Conservation (phyloP, 352 stramenopile species). For the Blastocystis hominis region DNA sequence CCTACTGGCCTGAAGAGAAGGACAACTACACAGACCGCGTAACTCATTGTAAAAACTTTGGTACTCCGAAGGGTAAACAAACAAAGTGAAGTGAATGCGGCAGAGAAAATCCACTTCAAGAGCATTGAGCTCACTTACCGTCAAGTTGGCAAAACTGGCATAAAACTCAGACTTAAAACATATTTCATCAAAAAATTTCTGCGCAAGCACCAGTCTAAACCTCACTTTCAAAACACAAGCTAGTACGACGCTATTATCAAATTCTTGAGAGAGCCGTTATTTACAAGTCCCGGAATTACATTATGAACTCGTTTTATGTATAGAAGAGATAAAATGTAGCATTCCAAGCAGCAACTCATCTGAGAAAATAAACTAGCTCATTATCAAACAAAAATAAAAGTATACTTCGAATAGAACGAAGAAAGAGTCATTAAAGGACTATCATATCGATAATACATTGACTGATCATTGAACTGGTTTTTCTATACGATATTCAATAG, state of each 20-base stretch:
- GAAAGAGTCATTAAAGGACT: not conserved
- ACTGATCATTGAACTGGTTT: not conserved
- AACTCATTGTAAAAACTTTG: slow-evolving; percentile 4
- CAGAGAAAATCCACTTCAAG: slow-evolving; percentile 39
- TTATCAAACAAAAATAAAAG: not conserved
- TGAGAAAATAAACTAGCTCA: not conserved
- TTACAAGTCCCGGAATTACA: not conserved
- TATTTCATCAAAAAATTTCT: slow-evolving; percentile 52
- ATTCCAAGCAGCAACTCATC: slow-evolving; percentile 32
- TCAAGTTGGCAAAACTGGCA: slow-evolving; percentile 4
- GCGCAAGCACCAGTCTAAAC: not conserved
- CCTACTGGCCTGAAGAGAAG: not conserved
- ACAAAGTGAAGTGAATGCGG: slow-evolving; percentile 16
- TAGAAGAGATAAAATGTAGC: slow-evolving; percentile 29
- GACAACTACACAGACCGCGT: not conserved
- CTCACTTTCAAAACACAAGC: not conserved
- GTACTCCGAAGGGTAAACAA: slow-evolving; percentile 2
- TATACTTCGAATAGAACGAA: not conserved
- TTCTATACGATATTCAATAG: not conserved
- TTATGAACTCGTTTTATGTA: slow-evolving; percentile 9
- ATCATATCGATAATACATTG: not conserved
- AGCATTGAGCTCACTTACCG: not conserved
- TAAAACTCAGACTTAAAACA: slow-evolving; percentile 50
- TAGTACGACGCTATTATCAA: not conserved
- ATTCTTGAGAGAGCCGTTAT: not conserved